phyloP scores from a whole-genome alignment of 305 asterid genomes.

The Solanum hybrid region DNA sequence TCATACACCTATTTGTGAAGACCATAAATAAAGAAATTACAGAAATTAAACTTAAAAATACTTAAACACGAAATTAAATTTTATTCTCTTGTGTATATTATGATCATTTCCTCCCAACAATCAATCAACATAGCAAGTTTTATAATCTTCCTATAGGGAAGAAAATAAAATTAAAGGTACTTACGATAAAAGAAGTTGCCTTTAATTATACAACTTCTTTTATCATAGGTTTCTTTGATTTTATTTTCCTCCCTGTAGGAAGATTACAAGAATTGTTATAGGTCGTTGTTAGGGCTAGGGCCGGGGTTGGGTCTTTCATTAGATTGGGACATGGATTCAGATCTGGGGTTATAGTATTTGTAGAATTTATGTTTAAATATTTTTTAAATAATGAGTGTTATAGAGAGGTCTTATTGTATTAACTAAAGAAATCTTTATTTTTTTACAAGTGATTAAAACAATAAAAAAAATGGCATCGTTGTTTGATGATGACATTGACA shows the following conservation, averaged over 20 bases:
- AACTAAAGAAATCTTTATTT: too few relatives aligned
- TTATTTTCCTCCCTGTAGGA: neutral
- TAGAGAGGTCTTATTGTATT: too few relatives aligned
- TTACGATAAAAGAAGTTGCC: neutral
- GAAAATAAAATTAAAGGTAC: neutral
- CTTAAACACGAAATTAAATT: neutral
- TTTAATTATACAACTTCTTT: too few relatives aligned
- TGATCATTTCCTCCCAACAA: neutral
- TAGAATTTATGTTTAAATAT: neutral
- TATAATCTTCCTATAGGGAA: neutral
- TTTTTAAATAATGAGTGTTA: neutral
- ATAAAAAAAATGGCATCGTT: neutral
- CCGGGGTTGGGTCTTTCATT: neutral
- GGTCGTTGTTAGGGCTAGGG: neutral
- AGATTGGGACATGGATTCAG: neutral
- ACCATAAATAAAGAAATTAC: neutral
- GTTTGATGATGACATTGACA: neutral
- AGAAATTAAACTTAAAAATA: neutral
- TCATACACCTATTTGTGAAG: neutral
- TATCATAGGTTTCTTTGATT: neutral
- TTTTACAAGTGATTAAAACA: neutral
- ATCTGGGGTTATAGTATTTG: neutral
- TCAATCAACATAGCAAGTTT: neutral
- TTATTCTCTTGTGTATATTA: neutral
- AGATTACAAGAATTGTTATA: neutral